Evolutionary conservation across 1,284 basidiomycete genomes (phyloP).

Genomic region (Austropuccinia psidii): DNA sequence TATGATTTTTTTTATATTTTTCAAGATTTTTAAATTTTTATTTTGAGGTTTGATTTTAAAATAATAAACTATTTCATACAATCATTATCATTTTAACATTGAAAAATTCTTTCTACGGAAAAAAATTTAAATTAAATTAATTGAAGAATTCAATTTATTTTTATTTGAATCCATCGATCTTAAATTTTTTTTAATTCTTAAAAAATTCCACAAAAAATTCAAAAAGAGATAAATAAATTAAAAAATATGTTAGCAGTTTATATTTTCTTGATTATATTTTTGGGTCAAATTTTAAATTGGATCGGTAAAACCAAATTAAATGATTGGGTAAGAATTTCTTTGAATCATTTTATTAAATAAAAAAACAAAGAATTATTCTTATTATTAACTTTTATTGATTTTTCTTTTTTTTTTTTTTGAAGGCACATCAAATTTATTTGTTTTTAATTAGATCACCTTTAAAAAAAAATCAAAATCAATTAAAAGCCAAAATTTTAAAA

Average conservation of each 20-base stretch:
- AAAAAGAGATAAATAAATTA: too few relatives aligned
- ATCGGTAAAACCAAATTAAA: conserved; percentile 73
- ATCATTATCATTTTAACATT: too few relatives aligned
- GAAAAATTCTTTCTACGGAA: too few relatives aligned
- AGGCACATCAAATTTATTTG: conserved; percentile 39
- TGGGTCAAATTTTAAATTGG: conserved; percentile 75
- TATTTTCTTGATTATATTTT: conserved; percentile 69
- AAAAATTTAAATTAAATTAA: too few relatives aligned
- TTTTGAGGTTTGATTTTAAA: too few relatives aligned
- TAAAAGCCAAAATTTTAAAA: conserved; percentile 67
- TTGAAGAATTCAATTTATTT: too few relatives aligned
- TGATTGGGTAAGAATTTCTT: conserved; percentile 59
- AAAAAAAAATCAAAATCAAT: conserved; percentile 57
- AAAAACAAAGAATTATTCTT: not conserved
- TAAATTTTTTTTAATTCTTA: conserved; percentile 55
- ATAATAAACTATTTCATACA: too few relatives aligned
- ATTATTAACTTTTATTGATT: not conserved
- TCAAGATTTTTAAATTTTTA: too few relatives aligned
- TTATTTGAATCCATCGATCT: too few relatives aligned
- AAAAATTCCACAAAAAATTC: too few relatives aligned
- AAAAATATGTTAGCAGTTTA: conserved; percentile 58
- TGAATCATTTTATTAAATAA: not conserved
- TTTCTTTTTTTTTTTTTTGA: conserved; percentile 5
- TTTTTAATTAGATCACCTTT: conserved; percentile 51
- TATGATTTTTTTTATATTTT: too few relatives aligned